Evolutionary conservation across 2,329 filamentous ascomycete species (phyloP).

Genomic region (Teratosphaeria epicoccoides): DNA sequence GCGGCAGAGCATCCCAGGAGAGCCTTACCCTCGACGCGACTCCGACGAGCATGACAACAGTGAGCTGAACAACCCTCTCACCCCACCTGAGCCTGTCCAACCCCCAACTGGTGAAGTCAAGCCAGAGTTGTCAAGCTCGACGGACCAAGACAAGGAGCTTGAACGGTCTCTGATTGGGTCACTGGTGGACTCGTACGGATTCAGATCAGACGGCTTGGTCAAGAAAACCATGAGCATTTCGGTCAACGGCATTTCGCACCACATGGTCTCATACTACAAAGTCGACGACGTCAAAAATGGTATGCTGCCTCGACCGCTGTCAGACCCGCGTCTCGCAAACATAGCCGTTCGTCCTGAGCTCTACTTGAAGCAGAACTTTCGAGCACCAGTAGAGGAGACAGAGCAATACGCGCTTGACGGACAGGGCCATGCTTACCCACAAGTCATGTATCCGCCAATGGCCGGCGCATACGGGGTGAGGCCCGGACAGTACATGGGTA

Average conservation of each 20-base stretch:
- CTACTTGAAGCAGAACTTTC: conserved; percentile 31
- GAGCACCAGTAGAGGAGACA: conserved; percentile 28
- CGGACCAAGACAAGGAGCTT: conserved; percentile 35
- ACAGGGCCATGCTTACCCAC: conserved; percentile 26
- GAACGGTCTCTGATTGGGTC: conserved; percentile 64
- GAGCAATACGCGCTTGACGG: conserved; percentile 28
- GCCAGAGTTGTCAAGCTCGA: conserved; percentile 16
- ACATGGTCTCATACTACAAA: conserved; percentile 81
- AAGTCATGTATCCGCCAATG: conserved; percentile 24
- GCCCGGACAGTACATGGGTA: conserved; percentile 22
- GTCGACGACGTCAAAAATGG: conserved; percentile 63
- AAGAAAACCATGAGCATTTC: conserved; percentile 89
- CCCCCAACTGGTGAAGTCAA: conserved; percentile 18
- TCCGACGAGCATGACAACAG: conserved; percentile 23
- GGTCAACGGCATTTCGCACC: conserved; percentile 64
- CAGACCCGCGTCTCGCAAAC: conserved; percentile 36
- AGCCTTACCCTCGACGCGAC: conserved; percentile 38
- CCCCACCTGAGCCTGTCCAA: conserved; percentile 21
- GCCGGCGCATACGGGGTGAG: conserved; percentile 20
- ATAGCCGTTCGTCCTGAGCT: conserved; percentile 27
- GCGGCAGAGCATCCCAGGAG: conserved; percentile 41
- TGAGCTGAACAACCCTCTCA: conserved; percentile 21
- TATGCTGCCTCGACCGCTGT: conserved; percentile 48
- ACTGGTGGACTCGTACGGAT: conserved; percentile 78
- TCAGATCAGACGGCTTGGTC: conserved; percentile 70